Conservation (phyloP, 352 stramenopile species). For the Globisporangium perplexum region DNA sequence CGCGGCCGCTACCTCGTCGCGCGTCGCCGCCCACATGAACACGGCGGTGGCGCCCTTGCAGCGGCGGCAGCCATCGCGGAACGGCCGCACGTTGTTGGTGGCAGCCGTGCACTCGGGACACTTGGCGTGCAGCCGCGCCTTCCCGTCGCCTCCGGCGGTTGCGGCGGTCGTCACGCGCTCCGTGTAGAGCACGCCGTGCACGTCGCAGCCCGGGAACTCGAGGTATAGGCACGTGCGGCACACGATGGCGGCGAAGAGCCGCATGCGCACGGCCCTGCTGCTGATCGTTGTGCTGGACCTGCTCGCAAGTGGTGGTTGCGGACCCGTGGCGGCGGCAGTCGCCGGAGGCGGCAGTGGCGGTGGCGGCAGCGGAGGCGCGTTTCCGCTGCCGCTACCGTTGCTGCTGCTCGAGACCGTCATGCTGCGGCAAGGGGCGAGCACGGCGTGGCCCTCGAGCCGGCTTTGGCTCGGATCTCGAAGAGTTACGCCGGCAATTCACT, state of each 20-base stretch:
- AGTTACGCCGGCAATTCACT: no score
- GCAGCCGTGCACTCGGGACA: conserved; percentile 75
- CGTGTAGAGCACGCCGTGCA: conserved; percentile 81
- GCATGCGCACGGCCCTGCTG: no score
- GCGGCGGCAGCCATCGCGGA: conserved; percentile 76
- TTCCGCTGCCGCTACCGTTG: conserved; percentile 9
- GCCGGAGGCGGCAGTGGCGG: background rate
- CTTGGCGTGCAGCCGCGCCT: conserved; percentile 51
- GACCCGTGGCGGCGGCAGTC: background rate
- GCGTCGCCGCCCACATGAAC: conserved; percentile 65
- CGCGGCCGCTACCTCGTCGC: conserved; percentile 58
- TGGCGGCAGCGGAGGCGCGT: background rate
- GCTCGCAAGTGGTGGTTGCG: background rate
- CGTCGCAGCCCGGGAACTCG: conserved; percentile 84
- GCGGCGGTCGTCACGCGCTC: conserved; percentile 25
- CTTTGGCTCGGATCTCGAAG: no score
- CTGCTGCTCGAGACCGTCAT: conserved; percentile 51
- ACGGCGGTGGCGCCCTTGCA: conserved; percentile 72
- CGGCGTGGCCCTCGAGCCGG: no score
- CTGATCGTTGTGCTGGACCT: background rate
- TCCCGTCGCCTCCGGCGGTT: background rate
- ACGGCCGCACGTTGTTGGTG: conserved; percentile 79
- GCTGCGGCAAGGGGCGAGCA: no score
- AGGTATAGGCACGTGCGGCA: conserved; percentile 81
- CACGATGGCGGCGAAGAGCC: conserved; percentile 74